Evolutionary conservation across 306 rosid species (phyloP).

Genomic region (Begonia fuchsioides): DNA sequence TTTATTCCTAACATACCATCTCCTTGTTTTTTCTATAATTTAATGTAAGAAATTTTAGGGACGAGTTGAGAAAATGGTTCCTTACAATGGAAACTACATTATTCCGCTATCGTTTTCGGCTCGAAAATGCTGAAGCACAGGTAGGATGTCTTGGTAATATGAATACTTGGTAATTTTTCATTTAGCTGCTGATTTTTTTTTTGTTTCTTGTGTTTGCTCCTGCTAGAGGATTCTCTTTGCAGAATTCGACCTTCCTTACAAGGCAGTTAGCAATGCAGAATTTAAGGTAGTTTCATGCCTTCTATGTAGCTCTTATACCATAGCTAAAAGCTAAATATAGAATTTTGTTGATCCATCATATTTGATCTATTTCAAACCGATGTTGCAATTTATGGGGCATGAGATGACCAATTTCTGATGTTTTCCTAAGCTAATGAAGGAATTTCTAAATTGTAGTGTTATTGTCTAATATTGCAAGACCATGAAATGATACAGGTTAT

Average conservation of each 20-base stretch:
- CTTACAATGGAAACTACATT: conserved; percentile 73
- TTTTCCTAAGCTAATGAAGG: no score
- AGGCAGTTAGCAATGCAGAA: conserved; percentile 45
- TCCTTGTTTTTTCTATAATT: conserved; percentile 3
- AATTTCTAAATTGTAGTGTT: neutral
- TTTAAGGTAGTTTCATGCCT: conserved; percentile 45
- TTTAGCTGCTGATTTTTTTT: conserved; percentile 7
- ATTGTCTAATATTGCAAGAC: neutral
- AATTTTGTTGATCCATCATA: neutral
- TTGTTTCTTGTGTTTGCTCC: conserved; percentile 16
- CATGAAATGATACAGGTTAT: conserved; percentile 27
- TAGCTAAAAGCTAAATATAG: neutral
- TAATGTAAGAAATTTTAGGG: conserved; percentile 27
- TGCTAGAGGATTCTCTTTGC: conserved; percentile 53
- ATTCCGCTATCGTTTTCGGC: conserved; percentile 60
- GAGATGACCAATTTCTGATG: no score
- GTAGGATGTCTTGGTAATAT: conserved; percentile 19
- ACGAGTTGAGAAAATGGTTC: conserved; percentile 92
- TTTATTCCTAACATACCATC: neutral
- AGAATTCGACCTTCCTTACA: conserved; percentile 56
- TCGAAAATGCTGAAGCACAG: conserved; percentile 44
- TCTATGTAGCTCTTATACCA: neutral
- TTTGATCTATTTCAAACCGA: no score
- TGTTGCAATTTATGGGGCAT: no score
- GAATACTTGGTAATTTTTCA: conserved; percentile 7